Evolutionary conservation across 805 yeast genomes (phyloP), one percentile per base, ranked within the genome.

Genomic region (Suhomyces tanzawaensis): DNA sequence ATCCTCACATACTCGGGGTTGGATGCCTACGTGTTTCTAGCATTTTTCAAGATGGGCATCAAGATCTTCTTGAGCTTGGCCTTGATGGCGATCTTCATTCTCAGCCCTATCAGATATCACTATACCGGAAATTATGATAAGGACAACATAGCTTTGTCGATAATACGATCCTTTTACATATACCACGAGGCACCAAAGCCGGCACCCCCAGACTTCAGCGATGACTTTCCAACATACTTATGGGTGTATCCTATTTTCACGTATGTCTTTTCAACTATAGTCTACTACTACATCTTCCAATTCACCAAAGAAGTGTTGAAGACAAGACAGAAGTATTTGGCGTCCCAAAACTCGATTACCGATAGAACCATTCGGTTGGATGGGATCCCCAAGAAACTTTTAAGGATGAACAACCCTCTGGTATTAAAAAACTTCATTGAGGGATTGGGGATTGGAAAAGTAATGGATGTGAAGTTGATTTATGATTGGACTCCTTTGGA

Each of bases 241-340:
- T 69, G 79, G 68, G 68, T 74, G 9, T 77, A 77, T 45, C 76
- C 81, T 1, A 46, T 74, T 1, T 78, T 77, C 66, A 77, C 82
- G 2, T 79, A 77, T 51, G 44, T 69, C 11, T 79, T 79, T 55
- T 71, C 81, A 2, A 55, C 59, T 2, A 58, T 77, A 7, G 75
- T 75, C 19, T 72, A 67, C 43, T 62, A 60, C 40, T 69, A 65
- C 44, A 46, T 77, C 17, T 71, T 69, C 47, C 62, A 62, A 33
- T 74, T 65, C 51, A 78, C 83, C 15, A 60, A 64, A 12, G 61
- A 59, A 37, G 74, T 79, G 23, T 66, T 79, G 33, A 67, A 66
- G 44, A 71, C 77, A 1, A 58, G 84, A 28, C 84, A 79, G 48
- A 66, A 71, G 46, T 77, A 76, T 52, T 58, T 79, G 40, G 84